phyloP scores from a whole-genome alignment of 78 protist species.

The Dictyostelium brefeldianum region DNA sequence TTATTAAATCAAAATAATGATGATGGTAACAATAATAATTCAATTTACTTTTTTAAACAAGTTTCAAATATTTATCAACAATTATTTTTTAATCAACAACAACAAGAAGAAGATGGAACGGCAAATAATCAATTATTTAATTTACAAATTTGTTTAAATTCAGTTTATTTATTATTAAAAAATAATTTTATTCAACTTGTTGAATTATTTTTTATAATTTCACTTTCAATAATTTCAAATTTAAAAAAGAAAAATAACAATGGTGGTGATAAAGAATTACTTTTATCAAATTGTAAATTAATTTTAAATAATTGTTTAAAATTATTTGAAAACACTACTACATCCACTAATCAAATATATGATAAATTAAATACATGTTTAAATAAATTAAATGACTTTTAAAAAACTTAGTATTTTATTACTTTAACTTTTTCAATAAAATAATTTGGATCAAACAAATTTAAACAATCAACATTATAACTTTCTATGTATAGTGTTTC shows the following conservation, averaged over 20 bases:
- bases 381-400: constrained; percentile 20
- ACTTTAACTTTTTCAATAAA: too few relatives aligned
- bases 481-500: too few relatives aligned
- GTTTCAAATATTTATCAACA: constrained; percentile 14
- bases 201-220: constrained; percentile 13
- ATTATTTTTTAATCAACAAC: not conserved
- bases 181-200: not conserved
- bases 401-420: too few relatives aligned
- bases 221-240: not conserved
- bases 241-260: not conserved
- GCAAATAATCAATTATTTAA: not conserved
- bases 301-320: not conserved
- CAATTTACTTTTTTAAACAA: constrained; percentile 29
- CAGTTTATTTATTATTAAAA: constrained; percentile 7
- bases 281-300: not conserved
- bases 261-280: not conserved
- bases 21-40: not conserved
- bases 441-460: too few relatives aligned
- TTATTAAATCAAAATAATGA: not conserved
- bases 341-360: not conserved
- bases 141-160: not conserved
- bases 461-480: too few relatives aligned
- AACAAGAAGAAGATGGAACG: not conserved
- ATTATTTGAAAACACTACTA: not conserved
- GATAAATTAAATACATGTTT: constrained; percentile 15